Evolutionary conservation across 208 protist genomes (phyloP), one percentile per base, ranked within the genome.

Genomic region (Acanthamoeba quina): DNA sequence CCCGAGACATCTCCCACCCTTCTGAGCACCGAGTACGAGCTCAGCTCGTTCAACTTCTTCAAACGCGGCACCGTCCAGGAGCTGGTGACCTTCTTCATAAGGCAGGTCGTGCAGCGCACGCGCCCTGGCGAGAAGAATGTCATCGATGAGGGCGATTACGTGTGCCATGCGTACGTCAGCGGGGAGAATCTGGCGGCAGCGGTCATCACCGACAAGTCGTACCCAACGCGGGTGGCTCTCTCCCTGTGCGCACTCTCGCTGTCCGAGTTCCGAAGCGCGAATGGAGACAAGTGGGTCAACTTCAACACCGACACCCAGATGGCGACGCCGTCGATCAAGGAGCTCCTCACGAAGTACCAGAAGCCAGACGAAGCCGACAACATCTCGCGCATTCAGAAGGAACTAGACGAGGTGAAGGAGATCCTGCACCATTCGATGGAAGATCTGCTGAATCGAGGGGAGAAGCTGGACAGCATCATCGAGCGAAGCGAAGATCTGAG

Each of bases 391-490:
- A 85, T 95, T 10, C 94, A 95, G 78, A 85, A 92, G 90, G 90
- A 95, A 31, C 19, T 95, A 21, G 94, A 95, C 5, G 94, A 90
- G 37, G 74, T 94, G 41, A 93, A 95, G 74, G 74, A 74, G 49
- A 90, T 95, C 34, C 44, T 94, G 91, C 72, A 93, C 47, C 37
- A 95, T 24, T 89, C 41, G 34, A 95, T 95, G 44, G 94, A 95
- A 37, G 58, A 54, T 19, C 47, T 94, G 19, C 74, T 95, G 21
- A 70, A 82, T 54, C 94, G 94, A 44, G 94, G 94, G 15, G 90
- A 95, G 41, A 94, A 95, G 64, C 47, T 95, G 5, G 94, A 95
- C n/a, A 66, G 31, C 68, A 58, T 95, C 37, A 88, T 94, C 64
- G 94, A 95, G 29, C 92, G 56, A 54, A 82, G 72, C 72, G 72